Percentiles rank a stretch among this genome's conserved stretches.
Conservation (phyloP, 345 rosid genomes). For the Turritis glabra region DNA sequence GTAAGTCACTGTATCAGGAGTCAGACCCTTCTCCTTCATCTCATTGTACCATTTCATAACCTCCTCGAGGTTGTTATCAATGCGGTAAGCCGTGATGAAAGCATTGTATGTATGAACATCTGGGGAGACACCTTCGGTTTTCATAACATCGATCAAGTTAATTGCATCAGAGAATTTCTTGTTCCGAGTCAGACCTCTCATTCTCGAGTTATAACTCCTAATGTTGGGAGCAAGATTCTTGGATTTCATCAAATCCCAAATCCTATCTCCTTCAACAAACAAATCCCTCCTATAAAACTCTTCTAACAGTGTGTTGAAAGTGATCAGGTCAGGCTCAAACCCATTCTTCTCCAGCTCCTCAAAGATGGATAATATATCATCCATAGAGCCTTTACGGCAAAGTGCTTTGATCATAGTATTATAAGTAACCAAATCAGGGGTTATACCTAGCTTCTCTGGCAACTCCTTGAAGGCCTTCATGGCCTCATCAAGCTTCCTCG, state of each 20-base stretch:
- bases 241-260: conserved; percentile 62
- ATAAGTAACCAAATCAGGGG: conserved; percentile 55
- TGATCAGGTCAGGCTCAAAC: conserved; percentile 50
- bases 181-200: conserved; percentile 52
- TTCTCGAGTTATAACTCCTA: conserved; percentile 59
- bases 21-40: conserved; percentile 39
- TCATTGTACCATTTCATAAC: conserved; percentile 56
- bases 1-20: conserved; percentile 45
- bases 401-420: conserved; percentile 59
- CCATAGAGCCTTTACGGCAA: conserved; percentile 54
- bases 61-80: conserved; percentile 47
- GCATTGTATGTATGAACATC: conserved; percentile 59
- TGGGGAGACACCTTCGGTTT: conserved; percentile 41
- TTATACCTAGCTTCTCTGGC: conserved; percentile 52
- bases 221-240: conserved; percentile 54
- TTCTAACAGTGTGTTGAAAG: conserved; percentile 61
- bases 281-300: conserved; percentile 51
- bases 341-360: conserved; percentile 63
- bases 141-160: conserved; percentile 49
- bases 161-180: conserved; percentile 52
- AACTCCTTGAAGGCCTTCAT: conserved; percentile 45
- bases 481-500: conserved; percentile 49
- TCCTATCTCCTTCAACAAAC: conserved; percentile 58
- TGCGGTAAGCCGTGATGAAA: conserved; percentile 55
- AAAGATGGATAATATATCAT: conserved; percentile 42